phyloP scores from a whole-genome alignment of 2,329 filamentous ascomycete genomes.

The Cephalotrichum gorgonifer region DNA sequence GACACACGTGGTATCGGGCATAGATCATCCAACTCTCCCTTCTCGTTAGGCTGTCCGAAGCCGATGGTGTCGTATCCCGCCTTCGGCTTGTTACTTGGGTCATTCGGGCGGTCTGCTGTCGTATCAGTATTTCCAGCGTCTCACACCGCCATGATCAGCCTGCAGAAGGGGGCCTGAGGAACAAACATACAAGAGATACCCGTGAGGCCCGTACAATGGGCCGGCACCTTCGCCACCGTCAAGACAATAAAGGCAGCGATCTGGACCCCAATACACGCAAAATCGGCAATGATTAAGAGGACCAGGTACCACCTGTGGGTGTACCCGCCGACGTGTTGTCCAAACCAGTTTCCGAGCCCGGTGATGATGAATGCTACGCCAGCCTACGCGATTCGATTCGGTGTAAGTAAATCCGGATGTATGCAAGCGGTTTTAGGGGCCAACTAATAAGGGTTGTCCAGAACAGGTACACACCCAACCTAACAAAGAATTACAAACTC shows the following conservation, averaged over 20 bases:
- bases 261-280: background rate
- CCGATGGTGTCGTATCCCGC: background rate
- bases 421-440: background rate
- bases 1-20: background rate
- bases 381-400: too few relatives aligned
- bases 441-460: too few relatives aligned
- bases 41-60: background rate
- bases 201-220: background rate
- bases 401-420: too few relatives aligned
- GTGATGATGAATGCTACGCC: background rate
- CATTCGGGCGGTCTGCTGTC: background rate
- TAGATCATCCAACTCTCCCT: background rate
- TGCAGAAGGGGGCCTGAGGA: too few relatives aligned
- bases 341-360: background rate
- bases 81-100: background rate
- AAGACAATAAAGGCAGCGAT: background rate
- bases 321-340: background rate
- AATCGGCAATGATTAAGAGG: background rate
- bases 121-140: too few relatives aligned
- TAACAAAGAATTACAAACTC: too few relatives aligned
- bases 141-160: too few relatives aligned
- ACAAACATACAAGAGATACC: background rate
- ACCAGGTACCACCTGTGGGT: background rate
- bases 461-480: too few relatives aligned
- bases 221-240: background rate